Percentiles rank a stretch among this genome's conserved stretches.
These are phyloP conservation scores for Anthostomella pinea DNA, from an alignment of 2,329 filamentous ascomycete genomes.

Conservation along the genomic window DNA sequence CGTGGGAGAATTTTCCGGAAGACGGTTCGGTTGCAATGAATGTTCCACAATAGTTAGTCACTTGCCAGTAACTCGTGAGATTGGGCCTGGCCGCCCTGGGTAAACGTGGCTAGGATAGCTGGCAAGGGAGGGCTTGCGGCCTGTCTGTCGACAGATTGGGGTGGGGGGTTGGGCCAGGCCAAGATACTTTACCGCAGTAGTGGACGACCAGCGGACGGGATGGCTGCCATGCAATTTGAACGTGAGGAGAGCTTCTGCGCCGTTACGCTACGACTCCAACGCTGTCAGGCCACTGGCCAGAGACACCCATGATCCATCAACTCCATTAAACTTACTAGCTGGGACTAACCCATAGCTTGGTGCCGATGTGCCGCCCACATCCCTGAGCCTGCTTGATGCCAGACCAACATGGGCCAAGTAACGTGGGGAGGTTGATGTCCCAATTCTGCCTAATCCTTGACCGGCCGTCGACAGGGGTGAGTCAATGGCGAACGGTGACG, in stretches of 20 bases:
- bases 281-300: conserved; percentile 6
- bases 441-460: conserved; percentile 9
- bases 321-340: conserved; percentile 2
- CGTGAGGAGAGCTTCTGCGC: conserved; percentile 6
- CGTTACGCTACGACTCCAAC: conserved; percentile 10
- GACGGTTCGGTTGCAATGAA: no score
- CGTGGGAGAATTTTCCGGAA: conserved; percentile 1
- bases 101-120: not conserved
- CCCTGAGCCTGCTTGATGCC: no score
- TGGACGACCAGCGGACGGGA: no score
- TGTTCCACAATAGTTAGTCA: no score
- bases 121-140: not conserved
- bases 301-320: conserved; percentile 8
- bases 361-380: conserved; percentile 2
- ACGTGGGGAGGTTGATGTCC: not conserved
- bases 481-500: conserved; percentile 15
- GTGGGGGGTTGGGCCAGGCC: conserved; percentile 6
- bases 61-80: no score
- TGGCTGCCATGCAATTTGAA: conserved; percentile 14
- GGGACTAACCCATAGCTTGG: not conserved
- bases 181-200: conserved; percentile 6
- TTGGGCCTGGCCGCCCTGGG: no score
- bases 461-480: conserved; percentile 9
- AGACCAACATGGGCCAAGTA: no score
- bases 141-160: conserved; percentile 6